phyloP scores from a whole-genome alignment of 2,329 filamentous ascomycete species.

The Fusarium sp. region DNA sequence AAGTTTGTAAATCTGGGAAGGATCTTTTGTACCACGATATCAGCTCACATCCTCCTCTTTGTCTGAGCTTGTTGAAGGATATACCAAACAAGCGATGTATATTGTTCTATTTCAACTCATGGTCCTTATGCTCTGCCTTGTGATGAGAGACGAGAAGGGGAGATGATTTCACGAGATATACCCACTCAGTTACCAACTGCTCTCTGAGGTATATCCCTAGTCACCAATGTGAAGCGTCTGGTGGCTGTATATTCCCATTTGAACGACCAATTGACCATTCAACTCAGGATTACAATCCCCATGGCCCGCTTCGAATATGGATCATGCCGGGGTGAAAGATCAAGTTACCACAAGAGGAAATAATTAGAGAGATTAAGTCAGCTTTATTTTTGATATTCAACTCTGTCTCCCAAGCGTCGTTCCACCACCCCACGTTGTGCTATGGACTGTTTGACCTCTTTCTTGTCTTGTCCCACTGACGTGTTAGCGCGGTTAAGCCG shows the following conservation, averaged over 20 bases:
- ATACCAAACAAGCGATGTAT: conserved; percentile 14
- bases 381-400: neutral
- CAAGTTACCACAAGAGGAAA: conserved; percentile 27
- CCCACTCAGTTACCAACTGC: neutral
- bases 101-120: neutral
- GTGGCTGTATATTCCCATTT: neutral
- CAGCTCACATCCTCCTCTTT: conserved; percentile 23
- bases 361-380: conserved; percentile 23
- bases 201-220: neutral
- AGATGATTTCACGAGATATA: neutral
- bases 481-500: conserved; percentile 8
- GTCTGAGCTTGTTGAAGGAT: conserved; percentile 19
- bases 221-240: neutral
- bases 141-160: neutral
- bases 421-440: conserved; percentile 20
- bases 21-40: conserved; percentile 30
- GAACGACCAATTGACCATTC: neutral
- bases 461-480: conserved; percentile 8
- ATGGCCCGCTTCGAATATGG: neutral
- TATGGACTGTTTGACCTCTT: neutral
- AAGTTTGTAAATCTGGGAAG: conserved; percentile 11
- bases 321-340: neutral
- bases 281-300: neutral
- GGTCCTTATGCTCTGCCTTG: neutral
- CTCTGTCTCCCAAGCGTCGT: neutral